Evolutionary conservation across 352 stramenopile species (phyloP), one percentile per base, ranked within the genome.

Genomic region (Pythium aphanidermatum): DNA sequence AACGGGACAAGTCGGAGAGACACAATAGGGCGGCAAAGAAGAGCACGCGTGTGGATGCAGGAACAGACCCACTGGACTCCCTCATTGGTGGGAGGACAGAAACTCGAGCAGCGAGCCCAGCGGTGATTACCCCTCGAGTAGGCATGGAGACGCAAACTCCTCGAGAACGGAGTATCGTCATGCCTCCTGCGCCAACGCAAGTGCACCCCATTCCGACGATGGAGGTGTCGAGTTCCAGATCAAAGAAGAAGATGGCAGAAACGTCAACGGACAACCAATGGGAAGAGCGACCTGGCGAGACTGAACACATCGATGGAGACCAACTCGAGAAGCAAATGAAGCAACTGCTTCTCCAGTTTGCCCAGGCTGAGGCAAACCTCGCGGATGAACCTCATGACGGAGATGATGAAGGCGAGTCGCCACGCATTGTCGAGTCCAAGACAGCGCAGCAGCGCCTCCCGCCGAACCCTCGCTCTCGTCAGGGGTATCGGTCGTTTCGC

Each of bases 261-360:
- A 46, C 28, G 17, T 29, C 29, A 20, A 27, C 29, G n/a, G 47
- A 51, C 49, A 58, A 44, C 26, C 47, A 54, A n/a, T n/a, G n/a
- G n/a, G n/a, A 51, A 17, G 19, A 48, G 12, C 19, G 27, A 48
- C 11, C 9, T 45, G 21, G 38, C 28, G 11, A 14, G 28, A 33
- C 28, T 33, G 64, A 56, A 0, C 55, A 75, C 20, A 24, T 67
- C 3, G 61, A 76, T 33, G 59, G 63, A 8, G 52, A 58, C 4
- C 14, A 48, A 2, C 65, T 83, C 25, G 73, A 80, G 24, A 46
- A 61, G n/a, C 63, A 78, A 48, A 86, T 86, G 74, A 81, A 80
- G 45, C 32, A 52, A 27, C 63, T 68, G n/a, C 66, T 86, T 1
- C 32, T 76, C 6, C 38, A 65, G 40, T 54, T 76, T 35, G 55